These are phyloP conservation scores for Schizophyllum commune DNA, from an alignment of 1,284 basidiomycete species.

Conservation along the genomic window DNA sequence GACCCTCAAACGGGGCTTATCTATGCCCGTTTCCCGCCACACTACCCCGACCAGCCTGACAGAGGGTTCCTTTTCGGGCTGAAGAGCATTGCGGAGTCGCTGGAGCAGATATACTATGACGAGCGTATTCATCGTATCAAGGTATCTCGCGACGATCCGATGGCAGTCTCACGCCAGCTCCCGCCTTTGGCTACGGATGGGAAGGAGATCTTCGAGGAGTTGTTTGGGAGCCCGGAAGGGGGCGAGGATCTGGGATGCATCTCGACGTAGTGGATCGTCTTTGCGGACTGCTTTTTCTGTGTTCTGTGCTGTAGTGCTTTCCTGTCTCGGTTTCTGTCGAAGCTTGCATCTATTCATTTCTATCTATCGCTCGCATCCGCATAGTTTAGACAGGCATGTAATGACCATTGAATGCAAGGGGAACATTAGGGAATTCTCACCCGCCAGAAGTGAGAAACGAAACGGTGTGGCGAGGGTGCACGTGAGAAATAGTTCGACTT, in stretches of 20 bases:
- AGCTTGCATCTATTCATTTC: neutral
- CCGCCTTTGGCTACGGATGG: conserved; percentile 59
- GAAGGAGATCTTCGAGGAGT: conserved; percentile 69
- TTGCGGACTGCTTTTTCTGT: neutral
- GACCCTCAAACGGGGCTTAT: conserved; percentile 75
- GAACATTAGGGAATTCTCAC: neutral
- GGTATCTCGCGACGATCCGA: conserved; percentile 50
- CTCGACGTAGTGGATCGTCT: conserved; percentile 42
- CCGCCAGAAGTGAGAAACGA: no score
- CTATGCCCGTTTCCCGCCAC: conserved; percentile 88
- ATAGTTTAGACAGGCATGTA: neutral
- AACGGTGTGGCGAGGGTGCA: neutral
- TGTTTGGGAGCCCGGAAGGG: conserved; percentile 47
- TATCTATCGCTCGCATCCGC: neutral
- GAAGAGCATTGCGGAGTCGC: conserved; percentile 66
- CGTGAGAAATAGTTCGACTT: neutral
- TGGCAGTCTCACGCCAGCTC: conserved; percentile 39
- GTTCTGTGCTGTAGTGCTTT: neutral
- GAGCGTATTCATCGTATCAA: conserved; percentile 69
- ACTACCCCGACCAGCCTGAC: conserved; percentile 83
- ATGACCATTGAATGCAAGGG: neutral
- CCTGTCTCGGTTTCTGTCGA: neutral
- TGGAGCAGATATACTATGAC: conserved; percentile 80
- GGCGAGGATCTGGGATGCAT: conserved; percentile 65
- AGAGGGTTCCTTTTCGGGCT: conserved; percentile 92